Base-by-base conservation (phyloP, 129 eudicot species). In the Escallonia herrerae region DNA sequence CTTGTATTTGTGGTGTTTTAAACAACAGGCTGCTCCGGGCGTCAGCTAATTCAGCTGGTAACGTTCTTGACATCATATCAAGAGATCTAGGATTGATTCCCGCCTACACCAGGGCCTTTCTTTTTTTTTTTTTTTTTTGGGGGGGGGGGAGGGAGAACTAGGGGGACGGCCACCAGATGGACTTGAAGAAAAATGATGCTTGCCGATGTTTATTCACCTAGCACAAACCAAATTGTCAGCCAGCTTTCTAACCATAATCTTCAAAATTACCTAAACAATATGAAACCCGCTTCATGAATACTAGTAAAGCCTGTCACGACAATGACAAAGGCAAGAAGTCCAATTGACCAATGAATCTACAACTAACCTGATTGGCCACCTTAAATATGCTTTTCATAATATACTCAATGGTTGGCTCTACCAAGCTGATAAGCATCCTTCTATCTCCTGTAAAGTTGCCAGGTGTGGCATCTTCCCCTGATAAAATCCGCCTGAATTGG, bases 351-450 rank as follows among this genome's bases (percentile, higher is more conserved):
- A 10, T 44, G 40, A 55, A 63, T 43, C 6, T 42, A 22, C 38
- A 39, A 54, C 80, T 60, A 56, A 90, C 97, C 86, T 81, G 76
- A 50, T 75, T 67, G 33, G 82, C 72, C 63, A 76, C 86, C 81
- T 77, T 81, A 69, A 83, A 77, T 62, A 86, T 54, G 73, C 81
- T 76, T 76, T 75, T 81, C 74, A 81, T 74, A 40, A 81, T 67
- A 71, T 86, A 90, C 81, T 90, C 97, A n/a, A 90, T 77, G 42
- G 89, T 65, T 52, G 97, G 97, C 73, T 90, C 95, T 72, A 90
- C 77, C 74, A 90, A 66, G 80, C 81, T 80, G 37, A 86, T 63
- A 63, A 81, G 74, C 63, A 75, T 60, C 64, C 74, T 77, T 67
- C 73, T 70, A 44, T 80, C 81, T 65, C 73, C 84, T 53, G 65